Base-by-base conservation (phyloP, 495 filamentous ascomycete species). In the Pyrenopolyporus hunteri region DNA sequence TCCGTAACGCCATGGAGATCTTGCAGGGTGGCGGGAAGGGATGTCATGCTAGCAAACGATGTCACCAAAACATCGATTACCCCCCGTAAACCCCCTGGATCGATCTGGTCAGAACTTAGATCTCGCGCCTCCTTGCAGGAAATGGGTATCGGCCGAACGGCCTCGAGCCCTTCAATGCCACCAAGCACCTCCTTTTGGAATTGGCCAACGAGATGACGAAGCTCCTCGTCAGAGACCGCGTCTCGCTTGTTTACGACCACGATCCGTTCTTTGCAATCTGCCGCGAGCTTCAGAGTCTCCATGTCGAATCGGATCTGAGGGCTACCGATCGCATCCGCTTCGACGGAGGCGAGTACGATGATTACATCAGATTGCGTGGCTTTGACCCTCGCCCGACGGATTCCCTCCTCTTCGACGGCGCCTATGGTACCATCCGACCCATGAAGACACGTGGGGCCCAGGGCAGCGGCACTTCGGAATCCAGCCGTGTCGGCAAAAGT, bases 401-500 rank as follows among this genome's bases (percentile, higher is more conserved):
- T 99, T 1, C 94, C 94, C 68, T 99, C 95, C 61, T 86, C 74
- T 65, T 98, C 94, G 5, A 98, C 79, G 11, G 81, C 83, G 1
- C 94, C 90, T 63, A 94, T 63, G 13, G 45, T 23, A 22, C 11
- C 48, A 25, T 68, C 55, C 35, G 64, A 20, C 28, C 49, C 52
- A 20, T 28, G 49, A 50, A 43, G 39, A 40, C 46, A 66, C 25
- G 47, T 48, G 23, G 50, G 50, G n/a, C 60, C 63, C 55, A 19
- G 45, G 8, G 36, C 13, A 48, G 29, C 39, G 47, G 54, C 22
- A 37, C 74, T 73, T 40, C 84, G 82, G 72, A 98, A 84, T 1
- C 94, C 94, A 16, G 94, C 94, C 61, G 93, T 97, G 72, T 98
- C 94, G 14, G 91, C 93, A 44, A 98, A 82, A 13, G 89, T 87